Percentiles rank a stretch among this genome's conserved stretches.
phyloP scores from a whole-genome alignment of 495 filamentous ascomycete species.

The Aspergillus leporis region DNA sequence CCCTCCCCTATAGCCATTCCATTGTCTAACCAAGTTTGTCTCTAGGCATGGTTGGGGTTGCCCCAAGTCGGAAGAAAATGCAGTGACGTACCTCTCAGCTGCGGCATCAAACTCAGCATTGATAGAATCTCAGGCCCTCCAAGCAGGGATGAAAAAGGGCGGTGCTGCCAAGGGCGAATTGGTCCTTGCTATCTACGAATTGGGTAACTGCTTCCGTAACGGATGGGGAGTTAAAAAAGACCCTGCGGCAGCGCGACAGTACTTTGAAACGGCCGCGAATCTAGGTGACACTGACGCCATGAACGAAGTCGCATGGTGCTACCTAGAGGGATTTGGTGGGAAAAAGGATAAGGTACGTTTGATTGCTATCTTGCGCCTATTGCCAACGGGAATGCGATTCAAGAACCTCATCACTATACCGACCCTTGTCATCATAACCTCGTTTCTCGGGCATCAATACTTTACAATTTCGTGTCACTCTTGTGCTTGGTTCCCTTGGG shows the following conservation, averaged over 20 bases:
- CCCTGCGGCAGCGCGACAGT: slow-evolving; percentile 83
- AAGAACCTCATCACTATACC: not conserved
- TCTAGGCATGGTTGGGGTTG: slow-evolving; percentile 93
- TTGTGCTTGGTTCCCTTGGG: slow-evolving; percentile 3
- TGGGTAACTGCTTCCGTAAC: slow-evolving; percentile 91
- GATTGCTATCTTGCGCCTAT: slow-evolving; percentile 11
- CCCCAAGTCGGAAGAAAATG: slow-evolving; percentile 65
- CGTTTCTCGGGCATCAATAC: slow-evolving; percentile 25
- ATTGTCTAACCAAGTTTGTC: slow-evolving; percentile 10
- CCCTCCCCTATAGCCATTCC: not conserved
- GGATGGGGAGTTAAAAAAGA: slow-evolving; percentile 94
- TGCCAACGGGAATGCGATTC: slow-evolving; percentile 8
- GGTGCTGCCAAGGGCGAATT: slow-evolving; percentile 96
- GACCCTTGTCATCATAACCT: not conserved
- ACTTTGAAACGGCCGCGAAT: slow-evolving; percentile 96
- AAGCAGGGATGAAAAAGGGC: slow-evolving; percentile 86
- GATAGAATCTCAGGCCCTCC: slow-evolving; percentile 79
- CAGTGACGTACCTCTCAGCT: slow-evolving; percentile 78
- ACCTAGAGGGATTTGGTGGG: slow-evolving; percentile 88
- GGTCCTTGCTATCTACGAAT: slow-evolving; percentile 93
- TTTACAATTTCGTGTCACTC: slow-evolving; percentile 21
- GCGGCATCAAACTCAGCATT: slow-evolving; percentile 90
- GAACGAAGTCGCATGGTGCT: slow-evolving; percentile 97
- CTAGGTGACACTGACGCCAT: slow-evolving; percentile 95
- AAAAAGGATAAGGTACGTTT: slow-evolving; percentile 94